These are phyloP conservation scores for Didymella pinodella DNA, from an alignment of 2,329 filamentous ascomycete genomes.

Conservation along the genomic window DNA sequence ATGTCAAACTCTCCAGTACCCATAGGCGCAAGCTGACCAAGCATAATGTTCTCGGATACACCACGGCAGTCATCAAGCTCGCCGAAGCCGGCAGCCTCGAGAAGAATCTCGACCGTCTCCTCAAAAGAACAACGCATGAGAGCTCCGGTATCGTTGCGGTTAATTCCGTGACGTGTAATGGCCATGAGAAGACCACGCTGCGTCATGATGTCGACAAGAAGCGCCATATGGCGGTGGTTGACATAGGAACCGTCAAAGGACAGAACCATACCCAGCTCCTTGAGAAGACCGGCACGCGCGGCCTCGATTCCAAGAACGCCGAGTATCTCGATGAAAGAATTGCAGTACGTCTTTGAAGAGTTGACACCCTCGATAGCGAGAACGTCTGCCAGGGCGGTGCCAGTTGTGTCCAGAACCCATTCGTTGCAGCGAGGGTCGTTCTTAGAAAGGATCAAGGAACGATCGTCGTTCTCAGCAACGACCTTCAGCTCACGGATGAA, in stretches of 20 bases:
- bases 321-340: slow-evolving; percentile 94
- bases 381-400: slow-evolving; percentile 84
- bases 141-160: slow-evolving; percentile 95
- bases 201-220: slow-evolving; percentile 97
- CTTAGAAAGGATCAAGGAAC: slow-evolving; percentile 77
- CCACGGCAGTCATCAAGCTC: slow-evolving; percentile 97
- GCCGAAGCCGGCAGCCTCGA: slow-evolving; percentile 92
- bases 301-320: slow-evolving; percentile 97
- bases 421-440: slow-evolving; percentile 80
- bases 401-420: slow-evolving; percentile 95
- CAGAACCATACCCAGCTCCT: slow-evolving; percentile 89
- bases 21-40: slow-evolving; percentile 95
- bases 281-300: slow-evolving; percentile 83
- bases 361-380: slow-evolving; percentile 89
- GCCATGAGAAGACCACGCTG: slow-evolving; percentile 93
- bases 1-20: slow-evolving; percentile 97
- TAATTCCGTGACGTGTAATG: slow-evolving; percentile 98
- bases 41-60: slow-evolving; percentile 98
- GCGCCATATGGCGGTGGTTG: slow-evolving; percentile 95
- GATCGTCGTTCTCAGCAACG: slow-evolving; percentile 71
- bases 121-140: slow-evolving; percentile 99
- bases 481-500: slow-evolving; percentile 73
- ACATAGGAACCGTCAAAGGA: slow-evolving; percentile 99
- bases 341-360: slow-evolving; percentile 84
- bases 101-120: slow-evolving; percentile 96